Base-by-base conservation (phyloP, 257 asterid species). In the Euphrasia confusa region DNA sequence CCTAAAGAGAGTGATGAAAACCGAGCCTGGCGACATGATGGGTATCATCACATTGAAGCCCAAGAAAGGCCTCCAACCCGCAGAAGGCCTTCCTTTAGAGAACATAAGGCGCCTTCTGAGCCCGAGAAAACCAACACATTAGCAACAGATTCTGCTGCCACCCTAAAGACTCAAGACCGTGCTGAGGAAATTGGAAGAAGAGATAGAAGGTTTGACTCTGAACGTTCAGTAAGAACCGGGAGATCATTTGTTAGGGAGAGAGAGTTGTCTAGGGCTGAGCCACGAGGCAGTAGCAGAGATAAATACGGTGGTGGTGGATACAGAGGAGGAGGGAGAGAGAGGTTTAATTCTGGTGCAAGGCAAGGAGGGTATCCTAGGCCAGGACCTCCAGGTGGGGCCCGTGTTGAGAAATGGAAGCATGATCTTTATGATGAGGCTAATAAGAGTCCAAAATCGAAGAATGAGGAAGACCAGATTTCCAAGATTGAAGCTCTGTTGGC, bases 331-430 rank as follows among this genome's bases (percentile, higher is more conserved):
- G 83, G 80, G 58, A 67, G 85, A 63, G 89, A 83, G 33, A 45
- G 83, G 59, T 69, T 77, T 17, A 24, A 58, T 21, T 67, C 76
- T 45, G 66, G 79, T 21, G 70, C 76, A 33, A 67, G 79, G 71
- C 84, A 67, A 67, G 78, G 68, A 67, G 78, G 68, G 10, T 68
- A 74, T 39, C 74, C 55, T 39, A 78, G 77, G 30, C 54, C 57
- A 21, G 24, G 24, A 21, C 24, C 24, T 21, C 24, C 24, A n/a
- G 60, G 7, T 50, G 81, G 85, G 32, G 85, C 71, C 9, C 78
- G 70, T 71, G 83, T 58, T 66, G 89, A 81, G 58, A 85, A 83
- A 82, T 88, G 96, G 96, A 85, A 85, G 69, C 96, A 88, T 71
- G 96, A 88, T 69, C 88, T 85, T 63, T 88, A 72, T 32, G 74